Base-by-base conservation (phyloP, 768 basidiomycete species). In the Kwoniella dejecticola region DNA sequence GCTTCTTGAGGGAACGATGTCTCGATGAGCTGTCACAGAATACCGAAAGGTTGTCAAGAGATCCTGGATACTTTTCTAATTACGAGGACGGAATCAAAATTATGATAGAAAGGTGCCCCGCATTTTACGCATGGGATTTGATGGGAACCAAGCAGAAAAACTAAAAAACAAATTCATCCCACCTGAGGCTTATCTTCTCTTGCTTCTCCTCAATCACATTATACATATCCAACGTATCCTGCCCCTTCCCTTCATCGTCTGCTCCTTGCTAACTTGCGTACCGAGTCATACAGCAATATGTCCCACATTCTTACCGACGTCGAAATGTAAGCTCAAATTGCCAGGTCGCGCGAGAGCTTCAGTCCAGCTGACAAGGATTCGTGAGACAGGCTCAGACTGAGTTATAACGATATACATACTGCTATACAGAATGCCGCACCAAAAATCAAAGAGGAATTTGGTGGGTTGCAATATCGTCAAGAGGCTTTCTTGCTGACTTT, bases 351-450 rank as follows among this genome's bases (percentile, higher is more conserved):
- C 24, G 21, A 36, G 33, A 30, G 48, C 17, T 17, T 5, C 33
- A 36, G 33, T n/a, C n/a, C 24, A 30, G 48, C 48, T 50, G 30
- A 50, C 33, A 50, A 36, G 29, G 48, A 30, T 50, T 15, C 17
- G n/a, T 7, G 15, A 57, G n/a, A 48, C 27, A 73, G 71, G 71
- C 63, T 74, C 49, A 86, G 82, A 57, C 82, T 87, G 57, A 94
- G 91, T 19, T 96, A 96, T 82, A 94, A 95, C 71, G 88, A 95
- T 52, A 87, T 95, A 56, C 93, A 96, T 83, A 90, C 75, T 12
- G 83, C 91, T 63, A 92, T 95, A 70, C 86, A 86, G 69, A 81
- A 79, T 12, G 82, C 83, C 1, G 86, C 88, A 1, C 82, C 82
- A 48, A 82, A 84, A 71, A 91, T 97, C 70, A 87, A 86, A 30